Conservation (phyloP, 768 basidiomycete species). For the Hericium coralloides region DNA sequence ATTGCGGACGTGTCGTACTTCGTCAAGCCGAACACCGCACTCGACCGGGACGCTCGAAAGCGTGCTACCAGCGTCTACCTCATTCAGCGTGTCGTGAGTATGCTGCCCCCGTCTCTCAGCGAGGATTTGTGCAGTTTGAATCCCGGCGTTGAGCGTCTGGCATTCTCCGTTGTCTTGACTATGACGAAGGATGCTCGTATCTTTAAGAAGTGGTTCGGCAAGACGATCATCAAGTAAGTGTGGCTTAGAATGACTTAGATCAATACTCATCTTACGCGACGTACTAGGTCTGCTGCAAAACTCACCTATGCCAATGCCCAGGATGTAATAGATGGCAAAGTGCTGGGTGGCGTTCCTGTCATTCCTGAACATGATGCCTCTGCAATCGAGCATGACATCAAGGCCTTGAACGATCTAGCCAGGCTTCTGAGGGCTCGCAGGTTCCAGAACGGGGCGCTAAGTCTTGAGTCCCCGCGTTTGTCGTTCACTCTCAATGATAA, state of each 20-base stretch:
- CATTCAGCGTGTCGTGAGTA: conserved; percentile 91
- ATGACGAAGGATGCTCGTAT: conserved; percentile 76
- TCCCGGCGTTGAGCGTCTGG: conserved; percentile 81
- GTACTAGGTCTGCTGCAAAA: conserved; percentile 70
- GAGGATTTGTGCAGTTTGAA: conserved; percentile 90
- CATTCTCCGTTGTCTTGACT: conserved; percentile 86
- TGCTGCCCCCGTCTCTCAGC: conserved; percentile 90
- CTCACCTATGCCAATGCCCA: conserved; percentile 80
- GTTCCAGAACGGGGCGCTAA: conserved; percentile 73
- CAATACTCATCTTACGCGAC: conserved; percentile 4
- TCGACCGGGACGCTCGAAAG: conserved; percentile 97
- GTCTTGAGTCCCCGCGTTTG: conserved; percentile 58
- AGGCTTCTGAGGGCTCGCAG: conserved; percentile 64
- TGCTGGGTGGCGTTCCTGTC: conserved; percentile 44
- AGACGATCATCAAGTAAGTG: conserved; percentile 80
- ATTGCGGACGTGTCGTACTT: conserved; percentile 96
- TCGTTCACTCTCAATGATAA: conserved; percentile 72
- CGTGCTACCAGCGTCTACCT: conserved; percentile 96
- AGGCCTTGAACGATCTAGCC: conserved; percentile 56
- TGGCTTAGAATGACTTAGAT: neutral
- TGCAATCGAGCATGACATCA: conserved; percentile 72
- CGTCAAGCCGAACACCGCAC: conserved; percentile 89
- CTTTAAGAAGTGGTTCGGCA: conserved; percentile 86
- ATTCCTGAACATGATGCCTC: conserved; percentile 45
- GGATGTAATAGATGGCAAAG: conserved; percentile 66